Base-by-base conservation (phyloP, 306 rosid species). In the Pyrus bretschneideri region DNA sequence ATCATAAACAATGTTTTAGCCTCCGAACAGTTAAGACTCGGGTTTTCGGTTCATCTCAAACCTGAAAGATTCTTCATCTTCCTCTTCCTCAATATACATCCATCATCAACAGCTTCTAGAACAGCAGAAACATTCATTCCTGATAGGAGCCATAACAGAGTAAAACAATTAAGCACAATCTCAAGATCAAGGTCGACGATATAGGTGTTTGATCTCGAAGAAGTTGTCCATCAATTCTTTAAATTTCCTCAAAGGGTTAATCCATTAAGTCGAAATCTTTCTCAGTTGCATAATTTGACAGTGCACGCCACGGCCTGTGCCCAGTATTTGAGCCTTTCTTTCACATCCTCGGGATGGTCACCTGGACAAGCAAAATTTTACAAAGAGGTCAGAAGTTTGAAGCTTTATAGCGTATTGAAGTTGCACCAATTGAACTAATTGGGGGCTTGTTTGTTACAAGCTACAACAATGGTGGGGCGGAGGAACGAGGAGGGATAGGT, bases 221-320 rank as follows among this genome's bases (percentile, higher is more conserved):
- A 64, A 42, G 11, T 25, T 70, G 62, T 13, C 25, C 31, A 4
- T 27, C 59, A 25, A 44, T 65, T 46, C 38, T 35, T 6, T 13
- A 17, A 30, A 14, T 33, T 46, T 77, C 52, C n/a, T 77, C 69
- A 9, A 27, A 6, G 18, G 9, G 67, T 18, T 45, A 54, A 46
- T 67, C 11, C 33, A 57, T 25, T 52, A 25, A 67, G 29, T 54
- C 8, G 19, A 5, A 68, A 68, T 19, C 13, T 63, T 22, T 51
- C 67, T 79, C 61, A 87, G 87, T 72, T 93, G 93, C 98, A 93
- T 22, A 93, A 85, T 76, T 62, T 91, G 2, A 93, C 93, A 3
- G 97, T 93, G 65, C 98, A 93, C 0, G 97, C 98, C 59, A 93
- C 98, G 40, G 96, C 91, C 73, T 93, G 97, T 0, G 98, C 98